Evolutionary conservation across 129 eudicot species (phyloP), one percentile per base, ranked within the genome.

Genomic region (Chrysanthemum seticuspe): DNA sequence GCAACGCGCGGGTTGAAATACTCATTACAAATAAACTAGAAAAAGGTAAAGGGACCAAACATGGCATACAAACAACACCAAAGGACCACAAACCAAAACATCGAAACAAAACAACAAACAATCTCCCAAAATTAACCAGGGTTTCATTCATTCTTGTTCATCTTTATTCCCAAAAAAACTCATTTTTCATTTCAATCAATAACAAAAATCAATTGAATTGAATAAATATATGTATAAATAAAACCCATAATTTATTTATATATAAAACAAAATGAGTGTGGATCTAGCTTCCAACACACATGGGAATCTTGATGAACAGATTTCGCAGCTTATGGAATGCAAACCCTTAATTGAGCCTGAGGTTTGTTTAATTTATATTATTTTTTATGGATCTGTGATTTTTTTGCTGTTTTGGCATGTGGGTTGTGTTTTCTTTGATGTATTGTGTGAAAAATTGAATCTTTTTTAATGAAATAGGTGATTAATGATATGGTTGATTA

Each of bases 251-350:
- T 40, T 40, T 40, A 74, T 74, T 11, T 2, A 9, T 45, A 25
- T 49, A 56, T 56, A 86, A 71, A 70, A 40, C 47, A 40, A 40
- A 6, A 88, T 91, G 96, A 88, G 88, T 79, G 80, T 76, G 80
- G 93, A 91, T 91, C 90, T 85, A 80, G 84, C 85, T 60, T 54
- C 84, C 21, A 84, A 81, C 80, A 64, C 92, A 23, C 90, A 84
- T 84, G 90, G 84, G 40, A 86, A 84, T 74, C 87, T 91, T 55
- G 97, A 86, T 74, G 93, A 91, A 51, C 89, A 91, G 87, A 86
- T 91, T 84, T 71, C 88, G 25, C 93, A 88, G 87, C 97, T 91
- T 70, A 84, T 88, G 90, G 87, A 91, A 91, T 91, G 97, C 96
- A 91, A 88, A 67, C 96, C 97, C 49, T 84, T 91, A 66, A 78